A percentile compares a stretch with the other conserved stretches of the same genome.
These are phyloP conservation scores for Penicillium mononematosum DNA, from an alignment of 495 filamentous ascomycete species.

Conservation along the genomic window DNA sequence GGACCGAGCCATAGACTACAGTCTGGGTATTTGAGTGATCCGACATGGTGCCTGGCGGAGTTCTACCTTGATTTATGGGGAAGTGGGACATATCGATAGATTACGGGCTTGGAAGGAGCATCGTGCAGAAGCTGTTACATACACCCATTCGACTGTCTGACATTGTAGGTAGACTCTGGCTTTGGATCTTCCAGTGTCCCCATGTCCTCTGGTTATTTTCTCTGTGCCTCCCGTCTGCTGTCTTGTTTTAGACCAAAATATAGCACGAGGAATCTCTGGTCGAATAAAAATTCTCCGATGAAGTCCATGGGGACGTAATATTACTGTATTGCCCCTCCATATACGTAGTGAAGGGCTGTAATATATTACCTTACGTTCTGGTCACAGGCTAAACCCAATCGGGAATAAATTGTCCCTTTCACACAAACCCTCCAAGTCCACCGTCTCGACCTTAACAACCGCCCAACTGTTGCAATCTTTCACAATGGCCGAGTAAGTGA, in stretches of 20 bases:
- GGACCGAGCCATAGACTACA: constrained; percentile 32
- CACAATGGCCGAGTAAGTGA: constrained; percentile 50
- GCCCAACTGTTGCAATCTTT: constrained; percentile 30
- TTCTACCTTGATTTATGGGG: constrained; percentile 11
- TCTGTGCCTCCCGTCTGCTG: neutral
- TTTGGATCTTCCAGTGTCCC: neutral
- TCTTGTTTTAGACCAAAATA: neutral
- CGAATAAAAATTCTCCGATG: neutral
- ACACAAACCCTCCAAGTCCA: constrained; percentile 43
- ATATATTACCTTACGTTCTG: neutral
- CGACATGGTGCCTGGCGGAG: constrained; percentile 13
- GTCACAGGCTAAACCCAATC: constrained; percentile 26
- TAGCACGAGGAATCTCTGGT: neutral
- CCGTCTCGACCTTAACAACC: constrained; percentile 29
- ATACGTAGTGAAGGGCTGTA: neutral
- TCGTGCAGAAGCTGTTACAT: neutral
- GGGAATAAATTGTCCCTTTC: constrained; percentile 32
- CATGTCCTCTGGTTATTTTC: neutral
- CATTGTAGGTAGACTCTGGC: neutral
- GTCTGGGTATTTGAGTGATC: constrained; percentile 21
- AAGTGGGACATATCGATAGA: constrained; percentile 12
- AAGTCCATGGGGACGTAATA: constrained; percentile 1
- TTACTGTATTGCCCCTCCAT: constrained; percentile 26
- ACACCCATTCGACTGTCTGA: neutral
- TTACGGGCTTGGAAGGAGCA: neutral